A percentile compares a stretch with the other conserved stretches of the same genome.
Conservation (phyloP, 306 rosid genomes). For the Prinsepia uniflora region DNA sequence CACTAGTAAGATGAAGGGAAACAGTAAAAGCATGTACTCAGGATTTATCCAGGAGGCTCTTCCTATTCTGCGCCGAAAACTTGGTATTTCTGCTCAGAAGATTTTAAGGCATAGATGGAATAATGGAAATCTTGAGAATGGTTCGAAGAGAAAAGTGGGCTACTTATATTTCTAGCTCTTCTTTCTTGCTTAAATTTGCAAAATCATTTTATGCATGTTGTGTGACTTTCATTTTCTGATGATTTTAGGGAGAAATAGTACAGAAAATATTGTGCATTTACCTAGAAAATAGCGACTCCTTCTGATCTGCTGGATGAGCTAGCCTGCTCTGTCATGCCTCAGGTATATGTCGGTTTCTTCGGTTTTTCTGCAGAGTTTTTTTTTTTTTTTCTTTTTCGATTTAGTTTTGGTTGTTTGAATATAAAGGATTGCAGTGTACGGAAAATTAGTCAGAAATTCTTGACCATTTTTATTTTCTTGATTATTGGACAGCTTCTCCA, state of each 20-base stretch:
- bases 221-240: background rate
- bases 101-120: slow-evolving; percentile 36
- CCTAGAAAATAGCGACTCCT: slow-evolving; percentile 33
- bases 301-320: slow-evolving; percentile 32
- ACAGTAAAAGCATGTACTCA: slow-evolving; percentile 15
- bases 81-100: slow-evolving; percentile 34
- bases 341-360: slow-evolving; percentile 19
- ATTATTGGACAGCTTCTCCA: slow-evolving; percentile 6
- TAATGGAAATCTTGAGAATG: slow-evolving; percentile 23
- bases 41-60: slow-evolving; percentile 23
- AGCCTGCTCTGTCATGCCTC: slow-evolving; percentile 27
- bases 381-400: background rate
- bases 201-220: background rate
- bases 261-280: slow-evolving; percentile 34
- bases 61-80: slow-evolving; percentile 28
- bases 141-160: slow-evolving; percentile 32
- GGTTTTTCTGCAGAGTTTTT: background rate
- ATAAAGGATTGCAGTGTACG: background rate
- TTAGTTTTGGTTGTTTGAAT: slow-evolving; percentile 5
- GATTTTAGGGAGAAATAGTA: slow-evolving; percentile 33
- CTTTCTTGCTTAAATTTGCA: slow-evolving; percentile 1
- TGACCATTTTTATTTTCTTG: background rate
- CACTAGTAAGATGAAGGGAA: slow-evolving; percentile 25
- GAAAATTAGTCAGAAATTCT: background rate
- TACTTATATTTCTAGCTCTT: background rate